Percentiles rank a stretch among this genome's conserved stretches.
These are phyloP conservation scores for Chrysoporthe puriensis DNA, from an alignment of 2,329 filamentous ascomycete species.

Conservation along the genomic window DNA sequence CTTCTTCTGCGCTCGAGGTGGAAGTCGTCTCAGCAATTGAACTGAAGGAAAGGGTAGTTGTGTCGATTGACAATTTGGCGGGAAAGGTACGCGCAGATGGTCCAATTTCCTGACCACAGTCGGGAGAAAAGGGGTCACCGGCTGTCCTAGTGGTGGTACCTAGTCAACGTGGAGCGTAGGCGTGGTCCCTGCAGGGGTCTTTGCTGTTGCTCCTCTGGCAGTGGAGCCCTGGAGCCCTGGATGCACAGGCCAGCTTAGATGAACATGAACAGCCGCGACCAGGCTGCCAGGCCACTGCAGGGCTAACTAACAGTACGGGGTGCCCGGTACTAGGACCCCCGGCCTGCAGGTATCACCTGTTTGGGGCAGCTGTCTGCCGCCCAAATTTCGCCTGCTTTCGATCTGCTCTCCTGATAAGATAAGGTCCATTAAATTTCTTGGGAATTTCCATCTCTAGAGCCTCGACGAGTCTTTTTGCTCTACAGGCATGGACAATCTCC, in stretches of 20 bases:
- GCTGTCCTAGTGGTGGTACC: constrained; percentile 8
- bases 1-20: background rate
- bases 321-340: rapidly evolving
- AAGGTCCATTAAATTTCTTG: constrained; percentile 17
- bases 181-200: constrained; percentile 12
- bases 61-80: constrained; percentile 10
- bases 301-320: background rate
- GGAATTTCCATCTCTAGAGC: constrained; percentile 14
- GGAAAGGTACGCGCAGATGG: constrained; percentile 20
- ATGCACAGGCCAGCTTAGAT: background rate
- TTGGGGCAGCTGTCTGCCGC: background rate
- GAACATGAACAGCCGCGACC: background rate
- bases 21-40: constrained; percentile 1
- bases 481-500: constrained; percentile 41
- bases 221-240: background rate
- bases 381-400: constrained; percentile 1
- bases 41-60: constrained; percentile 3
- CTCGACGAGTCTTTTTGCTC: constrained; percentile 19
- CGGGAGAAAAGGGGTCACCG: constrained; percentile 20
- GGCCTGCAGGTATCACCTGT: background rate
- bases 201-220: background rate
- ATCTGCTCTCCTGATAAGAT: constrained; percentile 15
- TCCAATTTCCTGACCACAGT: constrained; percentile 19
- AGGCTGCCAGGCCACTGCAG: no score
- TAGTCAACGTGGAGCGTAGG: constrained; percentile 13